Evolutionary conservation across 2,329 filamentous ascomycete species (phyloP), one percentile per base, ranked within the genome.

Genomic region (Colletotrichum godetiae): DNA sequence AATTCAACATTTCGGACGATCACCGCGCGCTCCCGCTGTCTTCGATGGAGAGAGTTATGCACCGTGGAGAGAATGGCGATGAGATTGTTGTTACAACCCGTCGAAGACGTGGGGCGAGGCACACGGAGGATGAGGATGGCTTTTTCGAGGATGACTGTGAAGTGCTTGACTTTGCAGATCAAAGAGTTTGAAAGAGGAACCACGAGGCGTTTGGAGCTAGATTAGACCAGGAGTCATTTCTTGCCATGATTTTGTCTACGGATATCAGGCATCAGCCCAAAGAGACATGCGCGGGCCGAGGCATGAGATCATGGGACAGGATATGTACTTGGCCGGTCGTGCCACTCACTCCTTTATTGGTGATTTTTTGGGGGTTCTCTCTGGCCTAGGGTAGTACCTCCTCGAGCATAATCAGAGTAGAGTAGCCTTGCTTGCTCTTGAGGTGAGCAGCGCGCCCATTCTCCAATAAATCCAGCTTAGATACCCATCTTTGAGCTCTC

Each of bases 61-160:
- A 88, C 78, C 84, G 90, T 77, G 84, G 90, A 74, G 84, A 87
- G 73, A 89, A 92, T 74, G 88, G 92, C 63, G 93, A 95, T 83
- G 92, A 95, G 81, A 93, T 97, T 73, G 92, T 97, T 56, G 92
- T 96, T 22, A 97, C 94, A 19, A 96, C 94, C 2, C 88, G 94
- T 74, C 88, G 93, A 65, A 90, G 94, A 72, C 90, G 88, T 53
- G 85, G 86, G 52, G 87, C 86, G 63, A 86, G 88, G 65, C 80
- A 83, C 49, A 81, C 83, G 19, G 85, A 86, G 35, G 91, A 92
- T 57, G 93, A 94, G 70, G 91, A 92, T 68, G 93, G 93, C 2
- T 97, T 97, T 82, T 97, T 97, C 78, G 95, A 98, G 83, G 94
- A 98, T 80, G 95, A 97, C 80, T 97, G 94, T 77, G 95, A 97